Percentiles rank a stretch among this genome's conserved stretches.
phyloP scores from a whole-genome alignment of 257 asterid species.

The Capsicum chinense region DNA sequence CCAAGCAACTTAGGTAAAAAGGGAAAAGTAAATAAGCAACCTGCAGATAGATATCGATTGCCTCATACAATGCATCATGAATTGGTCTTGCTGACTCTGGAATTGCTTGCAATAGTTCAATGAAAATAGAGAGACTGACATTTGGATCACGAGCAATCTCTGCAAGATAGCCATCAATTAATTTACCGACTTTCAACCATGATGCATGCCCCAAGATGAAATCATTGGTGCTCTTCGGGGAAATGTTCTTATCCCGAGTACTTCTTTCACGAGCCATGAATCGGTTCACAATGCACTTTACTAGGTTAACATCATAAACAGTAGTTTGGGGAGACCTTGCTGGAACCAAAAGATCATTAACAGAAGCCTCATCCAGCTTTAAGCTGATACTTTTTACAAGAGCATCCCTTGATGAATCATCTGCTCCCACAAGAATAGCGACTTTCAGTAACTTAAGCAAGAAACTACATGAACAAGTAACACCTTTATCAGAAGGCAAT shows the following conservation, averaged over 20 bases:
- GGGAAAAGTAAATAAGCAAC: slow-evolving; percentile 34
- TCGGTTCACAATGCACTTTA: slow-evolving; percentile 57
- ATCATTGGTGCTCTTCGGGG: slow-evolving; percentile 38
- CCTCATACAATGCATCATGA: slow-evolving; percentile 75
- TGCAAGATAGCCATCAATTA: slow-evolving; percentile 68
- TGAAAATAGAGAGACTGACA: slow-evolving; percentile 54
- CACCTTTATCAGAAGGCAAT: slow-evolving; percentile 68
- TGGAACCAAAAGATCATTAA: slow-evolving; percentile 70
- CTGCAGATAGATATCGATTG: slow-evolving; percentile 77
- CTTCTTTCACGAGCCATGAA: slow-evolving; percentile 53
- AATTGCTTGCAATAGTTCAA: slow-evolving; percentile 60
- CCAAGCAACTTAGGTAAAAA: background rate
- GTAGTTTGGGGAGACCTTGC: slow-evolving; percentile 71
- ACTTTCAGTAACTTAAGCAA: slow-evolving; percentile 80
- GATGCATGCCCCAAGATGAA: slow-evolving; percentile 68
- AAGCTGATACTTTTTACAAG: slow-evolving; percentile 55
- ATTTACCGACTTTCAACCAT: slow-evolving; percentile 74
- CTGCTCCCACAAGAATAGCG: slow-evolving; percentile 69
- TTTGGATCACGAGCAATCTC: slow-evolving; percentile 68
- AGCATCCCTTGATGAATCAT: slow-evolving; percentile 63
- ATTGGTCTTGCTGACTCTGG: slow-evolving; percentile 80
- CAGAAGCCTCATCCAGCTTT: slow-evolving; percentile 83
- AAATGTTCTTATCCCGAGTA: slow-evolving; percentile 40
- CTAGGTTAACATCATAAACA: slow-evolving; percentile 71
- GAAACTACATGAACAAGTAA: slow-evolving; percentile 69